phyloP scores from a whole-genome alignment of 768 basidiomycete species.

The Xerocomellus dryophilus region DNA sequence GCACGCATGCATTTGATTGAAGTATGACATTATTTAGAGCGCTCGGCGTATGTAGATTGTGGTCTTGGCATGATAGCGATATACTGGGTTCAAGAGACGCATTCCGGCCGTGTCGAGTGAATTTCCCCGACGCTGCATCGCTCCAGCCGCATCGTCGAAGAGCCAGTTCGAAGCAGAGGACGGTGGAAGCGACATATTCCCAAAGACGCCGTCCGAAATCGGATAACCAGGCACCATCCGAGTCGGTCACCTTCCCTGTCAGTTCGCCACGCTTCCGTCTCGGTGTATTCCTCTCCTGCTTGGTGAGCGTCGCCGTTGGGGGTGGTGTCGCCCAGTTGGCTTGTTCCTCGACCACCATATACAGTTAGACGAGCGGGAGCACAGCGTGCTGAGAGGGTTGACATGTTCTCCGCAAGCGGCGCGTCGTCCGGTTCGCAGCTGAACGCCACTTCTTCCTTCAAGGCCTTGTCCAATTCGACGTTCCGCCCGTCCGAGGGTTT shows the following conservation, averaged over 20 bases:
- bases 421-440: slow-evolving; percentile 39
- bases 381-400: too few species aligned
- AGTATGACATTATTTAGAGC: not conserved
- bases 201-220: slow-evolving; percentile 32
- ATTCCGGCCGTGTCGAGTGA: not conserved
- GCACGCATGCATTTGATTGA: not conserved
- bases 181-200: slow-evolving; percentile 21
- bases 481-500: too few species aligned
- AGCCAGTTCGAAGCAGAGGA: slow-evolving; percentile 23
- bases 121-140: slow-evolving; percentile 10
- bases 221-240: slow-evolving; percentile 31
- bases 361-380: too few species aligned
- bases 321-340: too few species aligned
- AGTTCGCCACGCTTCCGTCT: too few species aligned
- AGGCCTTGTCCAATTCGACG: slow-evolving; percentile 25
- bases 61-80: too few species aligned
- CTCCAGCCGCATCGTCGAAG: slow-evolving; percentile 22
- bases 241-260: too few species aligned
- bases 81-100: too few species aligned
- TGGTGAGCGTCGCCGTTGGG: too few species aligned
- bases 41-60: too few species aligned
- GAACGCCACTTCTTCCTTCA: slow-evolving; percentile 25
- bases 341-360: too few species aligned
- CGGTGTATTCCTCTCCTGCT: too few species aligned
- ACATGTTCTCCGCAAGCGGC: slow-evolving; percentile 42